phyloP scores from a whole-genome alignment of 1,284 basidiomycete species.

The Tremellales sp. region DNA sequence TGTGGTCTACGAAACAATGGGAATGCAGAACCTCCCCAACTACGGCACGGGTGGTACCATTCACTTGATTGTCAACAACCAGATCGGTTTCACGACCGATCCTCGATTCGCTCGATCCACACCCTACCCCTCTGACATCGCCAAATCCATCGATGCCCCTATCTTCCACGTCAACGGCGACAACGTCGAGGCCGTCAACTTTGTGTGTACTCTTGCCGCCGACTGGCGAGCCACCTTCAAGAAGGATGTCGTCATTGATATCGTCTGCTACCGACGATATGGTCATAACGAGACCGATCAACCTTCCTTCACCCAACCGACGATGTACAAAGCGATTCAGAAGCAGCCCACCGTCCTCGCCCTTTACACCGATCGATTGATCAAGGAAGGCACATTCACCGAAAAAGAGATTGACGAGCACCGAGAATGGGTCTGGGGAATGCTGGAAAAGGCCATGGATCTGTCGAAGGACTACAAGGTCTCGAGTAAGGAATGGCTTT shows the following conservation, averaged over 20 bases:
- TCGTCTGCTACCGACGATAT: slow-evolving; percentile 97
- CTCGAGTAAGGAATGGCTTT: slow-evolving; percentile 92
- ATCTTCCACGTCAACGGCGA: slow-evolving; percentile 99
- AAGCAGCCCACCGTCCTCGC: slow-evolving; percentile 90
- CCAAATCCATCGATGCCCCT: slow-evolving; percentile 96
- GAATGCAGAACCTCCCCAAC: slow-evolving; percentile 89
- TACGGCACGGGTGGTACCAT: slow-evolving; percentile 98
- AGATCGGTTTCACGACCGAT: slow-evolving; percentile 99
- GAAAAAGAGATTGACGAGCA: slow-evolving; percentile 97
- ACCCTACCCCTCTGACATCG: slow-evolving; percentile 98
- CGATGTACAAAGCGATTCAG: slow-evolving; percentile 97
- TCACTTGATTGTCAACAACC: slow-evolving; percentile 99
- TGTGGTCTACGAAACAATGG: slow-evolving; percentile 99
- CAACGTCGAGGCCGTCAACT: slow-evolving; percentile 96
- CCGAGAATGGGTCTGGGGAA: slow-evolving; percentile 98
- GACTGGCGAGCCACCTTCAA: slow-evolving; percentile 98
- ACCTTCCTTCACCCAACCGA: slow-evolving; percentile 96
- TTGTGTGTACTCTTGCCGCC: slow-evolving; percentile 95
- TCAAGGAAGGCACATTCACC: slow-evolving; percentile 89
- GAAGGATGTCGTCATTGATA: slow-evolving; percentile 97
- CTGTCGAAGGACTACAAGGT: slow-evolving; percentile 93
- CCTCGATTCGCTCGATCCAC: slow-evolving; percentile 97
- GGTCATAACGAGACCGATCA: slow-evolving; percentile 99
- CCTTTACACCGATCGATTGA: slow-evolving; percentile 85
- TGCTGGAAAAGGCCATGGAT: slow-evolving; percentile 89